Evolutionary conservation across 805 yeast species (phyloP).

Genomic region (Tetrapisispora iriomotensis): DNA sequence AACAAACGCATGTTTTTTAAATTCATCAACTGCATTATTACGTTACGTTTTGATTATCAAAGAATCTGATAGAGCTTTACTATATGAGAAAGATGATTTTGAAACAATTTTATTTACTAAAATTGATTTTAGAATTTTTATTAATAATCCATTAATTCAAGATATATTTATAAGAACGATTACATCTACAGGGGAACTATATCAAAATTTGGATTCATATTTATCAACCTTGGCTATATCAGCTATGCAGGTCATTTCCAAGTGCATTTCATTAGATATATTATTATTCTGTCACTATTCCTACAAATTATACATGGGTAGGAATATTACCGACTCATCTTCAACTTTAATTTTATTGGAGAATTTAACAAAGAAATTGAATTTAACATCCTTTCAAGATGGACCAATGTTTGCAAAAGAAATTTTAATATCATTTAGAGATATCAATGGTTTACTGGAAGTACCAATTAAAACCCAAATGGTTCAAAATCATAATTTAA

Average conservation of each 20-base stretch:
- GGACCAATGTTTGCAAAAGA: slow-evolving; percentile 26
- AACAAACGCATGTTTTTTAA: slow-evolving; percentile 28
- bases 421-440: slow-evolving; percentile 22
- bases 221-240: slow-evolving; percentile 27
- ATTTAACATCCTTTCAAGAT: slow-evolving; percentile 22
- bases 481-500: slow-evolving; percentile 19
- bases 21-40: slow-evolving; percentile 30
- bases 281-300: slow-evolving; percentile 34
- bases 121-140: slow-evolving; percentile 41
- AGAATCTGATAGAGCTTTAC: slow-evolving; percentile 19
- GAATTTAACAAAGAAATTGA: slow-evolving; percentile 18
- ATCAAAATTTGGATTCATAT: slow-evolving; percentile 22
- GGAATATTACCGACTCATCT: slow-evolving; percentile 19
- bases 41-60: slow-evolving; percentile 25
- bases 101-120: slow-evolving; percentile 34
- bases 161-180: slow-evolving; percentile 27
- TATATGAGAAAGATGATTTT: slow-evolving; percentile 25
- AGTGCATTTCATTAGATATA: slow-evolving; percentile 40
- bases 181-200: slow-evolving; percentile 23
- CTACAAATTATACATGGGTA: slow-evolving; percentile 27
- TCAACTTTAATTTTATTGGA: slow-evolving; percentile 28
- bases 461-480: slow-evolving; percentile 14
- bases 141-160: slow-evolving; percentile 30
- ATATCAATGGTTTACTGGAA: slow-evolving; percentile 26
- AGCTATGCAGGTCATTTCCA: slow-evolving; percentile 32